Evolutionary conservation across 2,329 filamentous ascomycete species (phyloP).

Genomic region (Chaetomium sp.): DNA sequence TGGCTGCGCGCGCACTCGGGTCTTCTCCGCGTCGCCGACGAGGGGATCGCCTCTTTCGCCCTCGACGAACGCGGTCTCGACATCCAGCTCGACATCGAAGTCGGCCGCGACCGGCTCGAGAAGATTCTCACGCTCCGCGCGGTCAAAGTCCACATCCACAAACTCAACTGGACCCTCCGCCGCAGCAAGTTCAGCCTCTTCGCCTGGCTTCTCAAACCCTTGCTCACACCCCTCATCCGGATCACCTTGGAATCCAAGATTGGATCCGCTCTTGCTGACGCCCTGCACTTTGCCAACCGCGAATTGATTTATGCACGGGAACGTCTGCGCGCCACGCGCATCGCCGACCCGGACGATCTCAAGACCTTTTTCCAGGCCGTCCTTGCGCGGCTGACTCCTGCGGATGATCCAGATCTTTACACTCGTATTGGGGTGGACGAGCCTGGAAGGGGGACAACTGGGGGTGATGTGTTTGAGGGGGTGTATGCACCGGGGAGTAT

Average conservation of each 20-base stretch:
- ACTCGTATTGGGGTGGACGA: constrained; percentile 61
- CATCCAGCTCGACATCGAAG: constrained; percentile 75
- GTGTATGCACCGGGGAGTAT: constrained; percentile 86
- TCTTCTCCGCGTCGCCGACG: constrained; percentile 66
- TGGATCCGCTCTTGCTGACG: constrained; percentile 61
- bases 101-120: constrained; percentile 71
- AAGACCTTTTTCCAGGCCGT: constrained; percentile 79
- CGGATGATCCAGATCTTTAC: constrained; percentile 70
- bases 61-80: constrained; percentile 85
- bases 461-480: constrained; percentile 60
- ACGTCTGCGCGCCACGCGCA: constrained; percentile 74
- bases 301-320: constrained; percentile 85
- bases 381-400: constrained; percentile 64
- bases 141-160: constrained; percentile 78
- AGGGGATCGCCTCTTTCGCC: constrained; percentile 78
- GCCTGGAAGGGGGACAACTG: constrained; percentile 33
- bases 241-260: constrained; percentile 75
- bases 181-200: constrained; percentile 71
- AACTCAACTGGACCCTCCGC: constrained; percentile 70
- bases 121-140: constrained; percentile 70
- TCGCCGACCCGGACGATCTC: constrained; percentile 72
- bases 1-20: constrained; percentile 77
- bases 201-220: constrained; percentile 76
- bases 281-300: constrained; percentile 68
- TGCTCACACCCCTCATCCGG: constrained; percentile 73